A percentile compares a stretch with the other conserved stretches of the same genome.
Conservation (phyloP, 2,329 filamentous ascomycete genomes). For the Ophiocordyceps camponoti-floridani region DNA sequence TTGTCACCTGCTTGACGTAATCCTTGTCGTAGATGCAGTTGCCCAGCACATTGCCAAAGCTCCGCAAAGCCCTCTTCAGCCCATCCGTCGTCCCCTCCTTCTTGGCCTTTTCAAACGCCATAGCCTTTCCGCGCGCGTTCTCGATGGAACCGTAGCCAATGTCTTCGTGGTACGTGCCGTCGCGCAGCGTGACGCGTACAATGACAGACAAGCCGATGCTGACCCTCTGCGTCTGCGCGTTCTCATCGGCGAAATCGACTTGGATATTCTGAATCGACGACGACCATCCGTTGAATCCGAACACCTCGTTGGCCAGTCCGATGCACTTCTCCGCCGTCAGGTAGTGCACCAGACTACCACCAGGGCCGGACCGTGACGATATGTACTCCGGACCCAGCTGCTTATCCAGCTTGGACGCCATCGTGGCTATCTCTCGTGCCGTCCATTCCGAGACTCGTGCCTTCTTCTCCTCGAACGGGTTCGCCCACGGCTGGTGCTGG, state of each 20-base stretch:
- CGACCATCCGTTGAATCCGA: conserved; percentile 96
- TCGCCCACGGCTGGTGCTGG: conserved; percentile 40
- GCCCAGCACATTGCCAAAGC: conserved; percentile 91
- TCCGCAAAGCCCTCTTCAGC: conserved; percentile 73
- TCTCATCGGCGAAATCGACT: conserved; percentile 89
- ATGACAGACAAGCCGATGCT: conserved; percentile 79
- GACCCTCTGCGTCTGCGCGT: conserved; percentile 57
- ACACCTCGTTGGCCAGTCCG: conserved; percentile 82
- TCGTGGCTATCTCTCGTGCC: conserved; percentile 73
- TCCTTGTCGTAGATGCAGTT: conserved; percentile 98
- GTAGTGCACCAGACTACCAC: conserved; percentile 79
- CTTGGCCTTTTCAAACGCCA: conserved; percentile 95
- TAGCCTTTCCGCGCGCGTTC: conserved; percentile 87
- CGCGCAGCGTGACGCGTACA: conserved; percentile 72
- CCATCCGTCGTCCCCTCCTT: conserved; percentile 95
- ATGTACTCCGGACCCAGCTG: conserved; percentile 94
- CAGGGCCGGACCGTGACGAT: conserved; percentile 66
- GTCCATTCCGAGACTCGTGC: conserved; percentile 64
- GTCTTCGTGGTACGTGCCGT: conserved; percentile 96
- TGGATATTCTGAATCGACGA: conserved; percentile 89
- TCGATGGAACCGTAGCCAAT: conserved; percentile 94
- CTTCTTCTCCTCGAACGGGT: conserved; percentile 64
- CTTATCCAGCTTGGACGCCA: conserved; percentile 75
- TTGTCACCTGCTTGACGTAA: conserved; percentile 77
- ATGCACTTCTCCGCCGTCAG: conserved; percentile 95